Conservation (phyloP, 495 filamentous ascomycete genomes). For the Penicillium goetzii region DNA sequence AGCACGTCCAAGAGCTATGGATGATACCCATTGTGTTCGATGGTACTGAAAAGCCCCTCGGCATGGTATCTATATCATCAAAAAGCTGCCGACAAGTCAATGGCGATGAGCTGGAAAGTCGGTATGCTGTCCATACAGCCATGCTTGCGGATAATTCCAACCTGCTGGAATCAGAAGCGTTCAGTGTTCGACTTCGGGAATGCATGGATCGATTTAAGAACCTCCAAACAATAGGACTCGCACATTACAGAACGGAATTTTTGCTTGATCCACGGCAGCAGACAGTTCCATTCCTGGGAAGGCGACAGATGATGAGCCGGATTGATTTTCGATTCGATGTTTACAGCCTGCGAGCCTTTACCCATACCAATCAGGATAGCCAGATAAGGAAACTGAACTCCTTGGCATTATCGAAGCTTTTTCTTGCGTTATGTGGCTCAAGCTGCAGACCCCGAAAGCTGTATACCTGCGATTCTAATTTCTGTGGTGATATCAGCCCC, state of each 20-base stretch:
- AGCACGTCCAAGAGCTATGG: constrained; percentile 22
- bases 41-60: constrained; percentile 9
- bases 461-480: constrained; percentile 13
- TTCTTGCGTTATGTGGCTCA: constrained; percentile 15
- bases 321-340: constrained; percentile 21
- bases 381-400: constrained; percentile 18
- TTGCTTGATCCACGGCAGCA: constrained; percentile 19
- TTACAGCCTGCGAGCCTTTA: constrained; percentile 10
- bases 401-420: constrained; percentile 17
- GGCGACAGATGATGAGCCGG: constrained; percentile 13
- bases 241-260: constrained; percentile 20
- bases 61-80: constrained; percentile 23
- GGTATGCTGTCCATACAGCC: constrained; percentile 17
- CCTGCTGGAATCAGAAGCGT: constrained; percentile 20
- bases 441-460: constrained; percentile 10
- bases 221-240: constrained; percentile 15
- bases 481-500: constrained; percentile 16
- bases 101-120: constrained; percentile 20
- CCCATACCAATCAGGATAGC: background rate
- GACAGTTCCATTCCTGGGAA: constrained; percentile 18
- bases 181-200: constrained; percentile 15
- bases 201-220: constrained; percentile 17
- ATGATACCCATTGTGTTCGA: constrained; percentile 23
- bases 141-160: constrained; percentile 18
- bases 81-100: constrained; percentile 23